Evolutionary conservation across 345 rosid species (phyloP).

Genomic region (Arabis alpina): DNA sequence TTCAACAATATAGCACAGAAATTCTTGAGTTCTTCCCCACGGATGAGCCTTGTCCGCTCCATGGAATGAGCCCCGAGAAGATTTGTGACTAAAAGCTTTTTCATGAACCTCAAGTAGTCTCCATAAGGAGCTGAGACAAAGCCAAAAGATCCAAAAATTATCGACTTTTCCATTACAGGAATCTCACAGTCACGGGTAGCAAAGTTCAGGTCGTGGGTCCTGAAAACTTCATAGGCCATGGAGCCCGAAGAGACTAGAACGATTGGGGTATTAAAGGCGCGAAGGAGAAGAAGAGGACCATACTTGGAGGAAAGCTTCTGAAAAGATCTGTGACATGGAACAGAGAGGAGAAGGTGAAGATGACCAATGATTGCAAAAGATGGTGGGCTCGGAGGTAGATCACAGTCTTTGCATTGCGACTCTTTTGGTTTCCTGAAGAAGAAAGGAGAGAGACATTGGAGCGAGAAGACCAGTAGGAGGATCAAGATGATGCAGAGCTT

Average conservation of each 20-base stretch:
- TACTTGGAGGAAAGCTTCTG: slow-evolving; percentile 40
- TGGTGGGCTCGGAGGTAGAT: slow-evolving; percentile 55
- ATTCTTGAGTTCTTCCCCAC: slow-evolving; percentile 42
- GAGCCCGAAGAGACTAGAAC: slow-evolving; percentile 52
- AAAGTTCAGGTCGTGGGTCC: slow-evolving; percentile 39
- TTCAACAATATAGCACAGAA: slow-evolving; percentile 37
- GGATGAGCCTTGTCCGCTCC: slow-evolving; percentile 31
- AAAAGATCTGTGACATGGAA: slow-evolving; percentile 40
- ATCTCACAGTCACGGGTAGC: slow-evolving; percentile 22
- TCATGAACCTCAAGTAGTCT: slow-evolving; percentile 58
- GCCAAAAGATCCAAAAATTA: slow-evolving; percentile 39
- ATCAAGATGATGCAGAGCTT: slow-evolving; percentile 35
- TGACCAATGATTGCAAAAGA: slow-evolving; percentile 53
- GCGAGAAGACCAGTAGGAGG: slow-evolving; percentile 24
- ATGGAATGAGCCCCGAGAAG: slow-evolving; percentile 44
- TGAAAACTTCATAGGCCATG: slow-evolving; percentile 45
- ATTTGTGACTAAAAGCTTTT: slow-evolving; percentile 47
- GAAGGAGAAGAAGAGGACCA: slow-evolving; percentile 51
- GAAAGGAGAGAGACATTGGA: slow-evolving; percentile 31
- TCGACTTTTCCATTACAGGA: slow-evolving; percentile 30
- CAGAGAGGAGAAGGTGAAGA: slow-evolving; percentile 47
- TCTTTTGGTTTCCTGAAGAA: slow-evolving; percentile 37
- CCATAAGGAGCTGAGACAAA: slow-evolving; percentile 47
- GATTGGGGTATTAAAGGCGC: slow-evolving; percentile 32
- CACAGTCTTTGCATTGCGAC: slow-evolving; percentile 11